Evolutionary conservation across 352 stramenopile species (phyloP), one percentile per base, ranked within the genome.

Genomic region (Pythium myriotylum): DNA sequence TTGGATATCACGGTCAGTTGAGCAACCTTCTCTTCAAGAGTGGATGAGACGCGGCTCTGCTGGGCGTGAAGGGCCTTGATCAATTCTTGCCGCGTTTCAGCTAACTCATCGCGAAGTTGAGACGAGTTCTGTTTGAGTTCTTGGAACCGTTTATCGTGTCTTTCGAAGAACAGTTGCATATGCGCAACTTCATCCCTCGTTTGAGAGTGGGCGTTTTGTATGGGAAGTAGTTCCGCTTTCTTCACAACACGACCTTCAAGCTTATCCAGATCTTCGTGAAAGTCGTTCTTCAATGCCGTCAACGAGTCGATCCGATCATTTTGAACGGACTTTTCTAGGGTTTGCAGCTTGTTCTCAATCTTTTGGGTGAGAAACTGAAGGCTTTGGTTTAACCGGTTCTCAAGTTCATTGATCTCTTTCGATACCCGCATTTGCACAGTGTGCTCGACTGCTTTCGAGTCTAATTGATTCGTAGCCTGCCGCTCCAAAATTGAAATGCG

Each of bases 321-420:
- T 37, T 70, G 67, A 1, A 68, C 39, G 20, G 76, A 66, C 50
- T 88, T 87, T 54, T 92, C 81, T 4, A 89, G 22, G 5, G 49
- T 62, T 24, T 86, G 74, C 2, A 79, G 32, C 68, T 90, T 94
- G 37, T 68, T 70, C 50, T 94, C 85, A 35, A 91, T 68, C 61
- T 91, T 91, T 32, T 92, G 79, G 17, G 69, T 77, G 61, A 81
- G 73, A 55, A 84, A 79, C 12, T 73, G 63, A 8, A 91, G 55
- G 37, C 72, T 90, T 51, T 89, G 74, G 1, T 61, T 71, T 26
- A 88, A 54, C 1, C 85, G 81, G 10, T 79, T 77, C 43, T 94
- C 85, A 27, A 91, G 74, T n/a, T 89, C 81, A 42, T 84, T 76
- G 48, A 92, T 77, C 41, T 89, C 82, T 39, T 83, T 84, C 6